Percentiles rank a stretch among this genome's conserved stretches.
These are phyloP conservation scores for Alternaria gansuensis DNA, from an alignment of 2,329 filamentous ascomycete genomes.

Conservation along the genomic window DNA sequence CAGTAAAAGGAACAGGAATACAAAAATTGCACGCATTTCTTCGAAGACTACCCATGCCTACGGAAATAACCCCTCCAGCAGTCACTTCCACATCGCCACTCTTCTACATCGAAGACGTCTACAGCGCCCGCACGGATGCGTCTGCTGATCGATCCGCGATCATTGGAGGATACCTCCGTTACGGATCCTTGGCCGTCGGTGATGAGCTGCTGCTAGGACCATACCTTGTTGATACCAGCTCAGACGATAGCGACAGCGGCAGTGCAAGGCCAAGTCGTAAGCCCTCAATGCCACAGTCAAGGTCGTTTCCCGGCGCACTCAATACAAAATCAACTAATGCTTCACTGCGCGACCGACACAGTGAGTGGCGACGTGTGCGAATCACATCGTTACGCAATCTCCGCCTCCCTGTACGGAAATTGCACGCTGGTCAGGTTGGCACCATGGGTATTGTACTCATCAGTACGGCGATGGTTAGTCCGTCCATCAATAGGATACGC, in stretches of 20 bases:
- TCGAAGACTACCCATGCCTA: conserved; percentile 73
- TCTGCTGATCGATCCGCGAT: conserved; percentile 60
- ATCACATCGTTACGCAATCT: conserved; percentile 90
- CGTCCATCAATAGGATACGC: conserved; percentile 56
- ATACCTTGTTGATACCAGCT: conserved; percentile 54
- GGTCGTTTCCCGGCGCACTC: conserved; percentile 60
- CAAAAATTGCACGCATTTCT: conserved; percentile 83
- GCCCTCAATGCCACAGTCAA: conserved; percentile 53
- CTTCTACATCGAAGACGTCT: conserved; percentile 92
- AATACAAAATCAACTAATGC: conserved; percentile 34
- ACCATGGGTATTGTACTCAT: conserved; percentile 77
- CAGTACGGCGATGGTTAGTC: conserved; percentile 38
- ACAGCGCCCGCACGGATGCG: conserved; percentile 65
- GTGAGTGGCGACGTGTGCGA: conserved; percentile 78
- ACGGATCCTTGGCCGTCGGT: conserved; percentile 78
- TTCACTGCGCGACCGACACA: conserved; percentile 29
- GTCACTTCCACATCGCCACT: conserved; percentile 63
- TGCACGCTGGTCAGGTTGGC: conserved; percentile 84
- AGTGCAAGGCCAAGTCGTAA: conserved; percentile 37
- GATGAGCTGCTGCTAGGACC: conserved; percentile 83
- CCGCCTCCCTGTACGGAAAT: conserved; percentile 78
- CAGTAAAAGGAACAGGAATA: conserved; percentile 84
- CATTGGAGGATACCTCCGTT: conserved; percentile 83
- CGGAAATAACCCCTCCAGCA: conserved; percentile 49
- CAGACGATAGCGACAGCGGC: conserved; percentile 52